A percentile compares a stretch with the other conserved stretches of the same genome.
Evolutionary conservation across 768 basidiomycete species (phyloP).

Genomic region (Lactifluus subvellereus): DNA sequence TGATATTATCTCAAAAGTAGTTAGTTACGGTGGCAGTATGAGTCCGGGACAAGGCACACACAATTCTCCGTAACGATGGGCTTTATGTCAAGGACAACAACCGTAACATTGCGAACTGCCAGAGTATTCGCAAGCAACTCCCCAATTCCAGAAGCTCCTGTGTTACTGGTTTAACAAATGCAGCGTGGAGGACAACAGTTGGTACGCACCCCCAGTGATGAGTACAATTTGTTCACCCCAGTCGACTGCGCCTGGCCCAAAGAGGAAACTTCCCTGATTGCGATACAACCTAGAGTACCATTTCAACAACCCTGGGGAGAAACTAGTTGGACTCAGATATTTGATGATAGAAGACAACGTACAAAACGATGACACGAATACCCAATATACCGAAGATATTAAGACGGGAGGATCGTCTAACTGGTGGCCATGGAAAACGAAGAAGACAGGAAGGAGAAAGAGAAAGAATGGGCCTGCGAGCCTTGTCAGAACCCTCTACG

Average conservation of each 20-base stretch:
- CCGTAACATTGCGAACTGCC: slow-evolving; percentile 72
- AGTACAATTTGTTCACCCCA: slow-evolving; percentile 90
- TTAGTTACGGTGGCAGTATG: not conserved
- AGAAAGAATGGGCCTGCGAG: slow-evolving; percentile 76
- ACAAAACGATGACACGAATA: slow-evolving; percentile 63
- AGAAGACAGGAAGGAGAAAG: slow-evolving; percentile 72
- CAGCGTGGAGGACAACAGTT: not conserved
- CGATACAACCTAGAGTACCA: slow-evolving; percentile 71
- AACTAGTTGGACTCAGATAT: slow-evolving; percentile 11
- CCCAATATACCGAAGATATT: slow-evolving; percentile 48
- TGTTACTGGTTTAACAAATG: not conserved
- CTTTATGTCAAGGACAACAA: slow-evolving; percentile 82
- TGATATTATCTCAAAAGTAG: slow-evolving; percentile 56
- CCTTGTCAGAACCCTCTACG: not conserved
- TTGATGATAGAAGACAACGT: slow-evolving; percentile 30
- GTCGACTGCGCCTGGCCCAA: slow-evolving; percentile 54
- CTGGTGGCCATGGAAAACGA: slow-evolving; percentile 60
- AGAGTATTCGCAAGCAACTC: slow-evolving; percentile 84
- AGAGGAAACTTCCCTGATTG: slow-evolving; percentile 63
- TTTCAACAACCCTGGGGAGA: slow-evolving; percentile 46
- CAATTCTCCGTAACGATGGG: slow-evolving; percentile 73
- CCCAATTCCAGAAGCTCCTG: slow-evolving; percentile 87
- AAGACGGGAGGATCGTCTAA: slow-evolving; percentile 48
- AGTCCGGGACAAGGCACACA: slow-evolving; percentile 32
- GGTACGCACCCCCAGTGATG: slow-evolving; percentile 74